These are phyloP conservation scores for Daldinia vernicosa DNA, from an alignment of 495 filamentous ascomycete genomes.

Conservation along the genomic window DNA sequence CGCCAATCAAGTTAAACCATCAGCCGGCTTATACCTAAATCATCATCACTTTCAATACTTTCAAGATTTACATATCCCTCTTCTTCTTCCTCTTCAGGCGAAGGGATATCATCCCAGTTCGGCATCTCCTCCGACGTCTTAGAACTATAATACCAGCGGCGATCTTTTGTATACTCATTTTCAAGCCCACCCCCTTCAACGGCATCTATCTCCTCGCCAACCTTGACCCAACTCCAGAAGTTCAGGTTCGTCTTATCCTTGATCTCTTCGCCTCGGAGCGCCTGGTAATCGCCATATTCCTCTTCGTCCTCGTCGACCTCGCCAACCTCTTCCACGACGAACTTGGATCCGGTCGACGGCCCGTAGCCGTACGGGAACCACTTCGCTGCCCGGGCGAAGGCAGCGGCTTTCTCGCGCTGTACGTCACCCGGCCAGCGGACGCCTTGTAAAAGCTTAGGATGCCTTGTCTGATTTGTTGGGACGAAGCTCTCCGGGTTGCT, in stretches of 20 bases:
- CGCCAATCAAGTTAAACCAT: not conserved
- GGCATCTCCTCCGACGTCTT: not conserved
- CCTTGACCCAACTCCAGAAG: constrained; percentile 43
- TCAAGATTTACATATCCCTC: constrained; percentile 8
- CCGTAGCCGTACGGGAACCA: constrained; percentile 57
- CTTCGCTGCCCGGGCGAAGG: constrained; percentile 49
- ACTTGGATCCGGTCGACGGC: constrained; percentile 45
- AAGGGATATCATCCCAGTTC: constrained; percentile 27
- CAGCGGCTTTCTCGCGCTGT: constrained; percentile 42
- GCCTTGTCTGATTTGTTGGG: constrained; percentile 17
- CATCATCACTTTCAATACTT: constrained; percentile 1
- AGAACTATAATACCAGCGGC: constrained; percentile 11
- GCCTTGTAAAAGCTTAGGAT: constrained; percentile 20
- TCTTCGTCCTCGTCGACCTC: constrained; percentile 50
- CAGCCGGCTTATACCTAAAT: constrained; percentile 23
- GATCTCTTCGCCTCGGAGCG: constrained; percentile 43
- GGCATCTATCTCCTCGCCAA: constrained; percentile 28
- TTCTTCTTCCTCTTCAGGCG: constrained; percentile 10
- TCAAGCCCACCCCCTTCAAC: not conserved
- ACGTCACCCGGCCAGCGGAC: constrained; percentile 42
- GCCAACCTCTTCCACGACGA: constrained; percentile 54
- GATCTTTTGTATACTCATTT: constrained; percentile 26
- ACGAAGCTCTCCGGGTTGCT: constrained; percentile 14
- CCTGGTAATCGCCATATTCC: constrained; percentile 55
- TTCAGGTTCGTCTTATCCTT: constrained; percentile 29